These are phyloP conservation scores for Podila minutissima DNA, from an alignment of 192 early-diverging fungal genomes.

Conservation along the genomic window DNA sequence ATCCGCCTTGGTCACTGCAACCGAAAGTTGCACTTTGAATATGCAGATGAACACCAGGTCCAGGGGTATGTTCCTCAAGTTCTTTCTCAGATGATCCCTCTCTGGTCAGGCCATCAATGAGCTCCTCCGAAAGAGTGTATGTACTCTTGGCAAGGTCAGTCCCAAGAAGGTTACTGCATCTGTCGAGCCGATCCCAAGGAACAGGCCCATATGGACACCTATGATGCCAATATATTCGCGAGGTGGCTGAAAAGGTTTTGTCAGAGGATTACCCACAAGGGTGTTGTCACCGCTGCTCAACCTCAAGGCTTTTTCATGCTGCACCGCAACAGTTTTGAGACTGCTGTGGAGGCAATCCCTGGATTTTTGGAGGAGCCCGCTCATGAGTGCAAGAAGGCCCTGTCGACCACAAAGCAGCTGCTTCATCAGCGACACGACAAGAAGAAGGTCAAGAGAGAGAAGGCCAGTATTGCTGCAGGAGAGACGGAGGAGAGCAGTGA, in stretches of 20 bases:
- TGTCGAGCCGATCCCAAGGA: neutral
- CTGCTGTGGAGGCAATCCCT: slow-evolving; percentile 29
- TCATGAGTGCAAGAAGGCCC: slow-evolving; percentile 16
- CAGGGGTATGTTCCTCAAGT: slow-evolving; percentile 54
- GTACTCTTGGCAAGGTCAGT: too few relatives aligned
- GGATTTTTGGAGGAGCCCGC: slow-evolving; percentile 29
- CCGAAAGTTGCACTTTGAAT: slow-evolving; percentile 59
- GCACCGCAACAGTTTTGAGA: slow-evolving; percentile 36
- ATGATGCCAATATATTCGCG: slow-evolving; percentile 28
- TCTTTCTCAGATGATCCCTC: slow-evolving; percentile 35
- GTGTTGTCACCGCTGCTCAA: slow-evolving; percentile 34
- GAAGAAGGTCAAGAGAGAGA: slow-evolving; percentile 37
- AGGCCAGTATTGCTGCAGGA: slow-evolving; percentile 13
- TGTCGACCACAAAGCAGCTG: slow-evolving; percentile 19
- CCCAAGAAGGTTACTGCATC: neutral
- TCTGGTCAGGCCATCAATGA: neutral
- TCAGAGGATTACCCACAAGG: slow-evolving; percentile 23
- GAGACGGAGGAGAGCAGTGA: slow-evolving; percentile 20
- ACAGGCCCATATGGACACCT: slow-evolving; percentile 32
- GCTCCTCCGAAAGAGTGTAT: too few relatives aligned
- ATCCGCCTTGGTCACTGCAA: slow-evolving; percentile 64
- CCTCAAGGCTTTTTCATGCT: slow-evolving; percentile 51
- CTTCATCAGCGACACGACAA: slow-evolving; percentile 10
- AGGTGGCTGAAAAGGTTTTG: slow-evolving; percentile 31
- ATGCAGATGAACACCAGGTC: slow-evolving; percentile 56